These are phyloP conservation scores for Xanthoconium stramineum DNA, from an alignment of 768 basidiomycete genomes.

Conservation along the genomic window DNA sequence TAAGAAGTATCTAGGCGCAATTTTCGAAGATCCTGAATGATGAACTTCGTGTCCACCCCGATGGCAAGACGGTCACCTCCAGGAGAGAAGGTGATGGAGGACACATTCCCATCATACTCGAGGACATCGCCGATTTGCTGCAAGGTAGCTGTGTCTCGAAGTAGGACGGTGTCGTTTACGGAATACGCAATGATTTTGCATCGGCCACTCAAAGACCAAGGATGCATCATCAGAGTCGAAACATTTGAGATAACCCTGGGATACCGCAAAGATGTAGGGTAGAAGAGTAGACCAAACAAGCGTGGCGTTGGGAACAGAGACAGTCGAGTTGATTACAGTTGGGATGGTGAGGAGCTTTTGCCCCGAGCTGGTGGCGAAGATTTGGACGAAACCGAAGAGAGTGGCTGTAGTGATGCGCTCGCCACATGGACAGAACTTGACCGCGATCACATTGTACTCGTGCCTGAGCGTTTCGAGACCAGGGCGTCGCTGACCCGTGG, in stretches of 20 bases:
- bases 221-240: slow-evolving; percentile 14
- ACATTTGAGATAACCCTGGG: slow-evolving; percentile 17
- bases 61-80: slow-evolving; percentile 2
- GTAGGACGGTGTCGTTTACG: slow-evolving; percentile 1
- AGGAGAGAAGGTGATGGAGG: slow-evolving; percentile 11
- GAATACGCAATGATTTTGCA: slow-evolving; percentile 16
- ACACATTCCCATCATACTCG: slow-evolving; percentile 3
- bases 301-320: background rate
- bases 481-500: too few species aligned
- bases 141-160: slow-evolving; percentile 9
- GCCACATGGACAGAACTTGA: slow-evolving; percentile 21
- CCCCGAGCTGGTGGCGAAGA: slow-evolving; percentile 3
- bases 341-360: slow-evolving; percentile 18
- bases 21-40: slow-evolving; percentile 13
- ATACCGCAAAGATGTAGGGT: slow-evolving; percentile 11
- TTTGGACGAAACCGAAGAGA: slow-evolving; percentile 18
- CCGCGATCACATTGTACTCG: slow-evolving; percentile 17
- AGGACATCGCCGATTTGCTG: slow-evolving; percentile 10
- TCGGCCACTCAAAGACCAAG: slow-evolving; percentile 11
- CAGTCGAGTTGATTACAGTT: slow-evolving; percentile 3
- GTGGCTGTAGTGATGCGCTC: slow-evolving; percentile 17
- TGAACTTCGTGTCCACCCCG: slow-evolving; percentile 8
- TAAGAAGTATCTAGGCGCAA: background rate
- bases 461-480: slow-evolving; percentile 4
- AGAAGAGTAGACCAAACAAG: slow-evolving; percentile 10